Percentiles rank a stretch among this genome's conserved stretches.
Evolutionary conservation across 176 grass and related monocot genomes (phyloP).

Genomic region (Zea mays): DNA sequence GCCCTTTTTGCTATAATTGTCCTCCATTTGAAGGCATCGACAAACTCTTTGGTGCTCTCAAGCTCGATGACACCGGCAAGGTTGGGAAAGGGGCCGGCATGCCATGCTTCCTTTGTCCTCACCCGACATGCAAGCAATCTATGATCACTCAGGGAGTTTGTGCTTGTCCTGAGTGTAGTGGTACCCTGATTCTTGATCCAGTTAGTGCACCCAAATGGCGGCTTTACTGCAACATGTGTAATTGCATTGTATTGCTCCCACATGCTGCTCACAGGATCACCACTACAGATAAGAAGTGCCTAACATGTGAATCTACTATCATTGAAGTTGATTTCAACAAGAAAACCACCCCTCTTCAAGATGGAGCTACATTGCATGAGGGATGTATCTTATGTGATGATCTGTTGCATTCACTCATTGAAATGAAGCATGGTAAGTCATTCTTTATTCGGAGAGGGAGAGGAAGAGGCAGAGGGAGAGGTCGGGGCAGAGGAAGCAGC

Average conservation of each 20-base stretch:
- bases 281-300: constrained; percentile 73
- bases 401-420: constrained; percentile 81
- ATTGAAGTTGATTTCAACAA: constrained; percentile 98
- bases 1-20: constrained; percentile 88
- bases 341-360: constrained; percentile 76
- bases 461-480: constrained; percentile 68
- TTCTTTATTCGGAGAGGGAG: constrained; percentile 63
- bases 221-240: constrained; percentile 87
- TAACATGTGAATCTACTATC: constrained; percentile 80
- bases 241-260: constrained; percentile 81
- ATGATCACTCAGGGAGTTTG: constrained; percentile 95
- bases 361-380: constrained; percentile 76
- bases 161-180: constrained; percentile 87
- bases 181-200: constrained; percentile 84
- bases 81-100: constrained; percentile 78
- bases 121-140: constrained; percentile 87
- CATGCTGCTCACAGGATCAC: constrained; percentile 75
- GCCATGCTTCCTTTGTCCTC: constrained; percentile 93
- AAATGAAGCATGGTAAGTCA: constrained; percentile 90
- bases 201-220: constrained; percentile 96
- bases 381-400: constrained; percentile 97
- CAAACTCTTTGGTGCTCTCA: constrained; percentile 76
- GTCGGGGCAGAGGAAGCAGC: constrained; percentile 47
- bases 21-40: constrained; percentile 97
- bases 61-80: constrained; percentile 59